phyloP scores from a whole-genome alignment of 306 rosid species.

The Coriaria nepalensis region DNA sequence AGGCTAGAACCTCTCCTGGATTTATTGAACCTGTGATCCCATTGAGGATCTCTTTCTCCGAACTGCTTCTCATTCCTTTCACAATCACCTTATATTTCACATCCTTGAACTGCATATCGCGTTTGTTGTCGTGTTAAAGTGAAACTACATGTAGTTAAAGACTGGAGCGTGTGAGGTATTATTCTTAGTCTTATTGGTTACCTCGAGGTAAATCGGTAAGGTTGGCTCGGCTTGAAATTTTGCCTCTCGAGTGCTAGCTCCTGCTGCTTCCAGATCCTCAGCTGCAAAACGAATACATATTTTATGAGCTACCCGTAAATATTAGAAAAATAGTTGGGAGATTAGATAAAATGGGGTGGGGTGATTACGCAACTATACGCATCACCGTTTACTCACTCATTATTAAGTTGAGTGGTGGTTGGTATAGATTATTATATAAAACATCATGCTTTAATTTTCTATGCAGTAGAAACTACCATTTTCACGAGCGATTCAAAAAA shows the following conservation, averaged over 20 bases:
- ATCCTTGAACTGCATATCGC: conserved; percentile 59
- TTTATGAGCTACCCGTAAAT: background rate
- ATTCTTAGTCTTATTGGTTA: conserved; percentile 18
- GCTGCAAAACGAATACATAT: conserved; percentile 45
- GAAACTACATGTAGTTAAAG: conserved; percentile 7
- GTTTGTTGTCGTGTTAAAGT: background rate
- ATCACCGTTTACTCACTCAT: too few species aligned
- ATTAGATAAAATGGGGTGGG: too few species aligned
- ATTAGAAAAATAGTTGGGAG: background rate
- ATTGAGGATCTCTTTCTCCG: conserved; percentile 65
- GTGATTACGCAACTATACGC: too few species aligned
- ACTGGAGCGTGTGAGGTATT: background rate
- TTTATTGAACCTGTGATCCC: conserved; percentile 73
- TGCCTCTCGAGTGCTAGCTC: conserved; percentile 10
- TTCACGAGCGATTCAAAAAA: too few species aligned
- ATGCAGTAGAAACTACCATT: too few species aligned
- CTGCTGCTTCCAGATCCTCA: conserved; percentile 85
- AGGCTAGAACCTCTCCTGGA: conserved; percentile 91
- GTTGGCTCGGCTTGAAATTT: conserved; percentile 77
- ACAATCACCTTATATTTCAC: conserved; percentile 65
- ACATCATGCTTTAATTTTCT: too few species aligned
- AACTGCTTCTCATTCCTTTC: conserved; percentile 53
- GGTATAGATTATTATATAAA: too few species aligned
- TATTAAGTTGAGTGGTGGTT: too few species aligned
- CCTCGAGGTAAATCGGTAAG: conserved; percentile 76